Conservation (phyloP, 2,329 filamentous ascomycete species). For the Aspergillus fructus region DNA sequence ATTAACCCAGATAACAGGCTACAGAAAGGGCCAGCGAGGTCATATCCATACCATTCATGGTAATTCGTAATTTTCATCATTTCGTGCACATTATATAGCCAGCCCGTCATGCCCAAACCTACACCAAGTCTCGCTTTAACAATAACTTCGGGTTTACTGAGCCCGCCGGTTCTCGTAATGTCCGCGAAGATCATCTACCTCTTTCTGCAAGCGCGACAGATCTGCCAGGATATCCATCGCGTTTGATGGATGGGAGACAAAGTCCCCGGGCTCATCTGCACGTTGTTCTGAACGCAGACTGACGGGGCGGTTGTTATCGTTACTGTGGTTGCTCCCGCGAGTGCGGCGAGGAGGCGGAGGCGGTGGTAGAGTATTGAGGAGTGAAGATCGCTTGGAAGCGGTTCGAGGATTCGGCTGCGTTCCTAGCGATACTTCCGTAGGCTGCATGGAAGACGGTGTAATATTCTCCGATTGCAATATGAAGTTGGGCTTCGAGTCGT, state of each 20-base stretch:
- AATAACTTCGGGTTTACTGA: slow-evolving; percentile 19
- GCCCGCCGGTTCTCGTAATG: slow-evolving; percentile 37
- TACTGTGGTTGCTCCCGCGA: slow-evolving; percentile 42
- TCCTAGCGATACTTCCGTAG: neutral
- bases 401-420: slow-evolving; percentile 22
- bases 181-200: slow-evolving; percentile 63
- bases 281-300: slow-evolving; percentile 21
- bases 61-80: slow-evolving; percentile 4
- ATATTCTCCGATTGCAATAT: slow-evolving; percentile 5
- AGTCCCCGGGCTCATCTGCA: slow-evolving; percentile 1
- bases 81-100: slow-evolving; percentile 10
- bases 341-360: slow-evolving; percentile 50
- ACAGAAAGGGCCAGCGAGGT: neutral
- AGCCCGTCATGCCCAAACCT: neutral
- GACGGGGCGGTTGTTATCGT: slow-evolving; percentile 23
- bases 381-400: slow-evolving; percentile 30
- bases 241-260: slow-evolving; percentile 40
- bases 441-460: slow-evolving; percentile 3
- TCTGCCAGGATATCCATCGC: slow-evolving; percentile 68
- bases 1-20: neutral
- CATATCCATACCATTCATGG: neutral
- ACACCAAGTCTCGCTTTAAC: neutral
- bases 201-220: slow-evolving; percentile 68
- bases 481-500: slow-evolving; percentile 12
- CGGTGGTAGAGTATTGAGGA: slow-evolving; percentile 34